phyloP scores from a whole-genome alignment of 1,284 basidiomycete genomes.

The Malassezia restricta region DNA sequence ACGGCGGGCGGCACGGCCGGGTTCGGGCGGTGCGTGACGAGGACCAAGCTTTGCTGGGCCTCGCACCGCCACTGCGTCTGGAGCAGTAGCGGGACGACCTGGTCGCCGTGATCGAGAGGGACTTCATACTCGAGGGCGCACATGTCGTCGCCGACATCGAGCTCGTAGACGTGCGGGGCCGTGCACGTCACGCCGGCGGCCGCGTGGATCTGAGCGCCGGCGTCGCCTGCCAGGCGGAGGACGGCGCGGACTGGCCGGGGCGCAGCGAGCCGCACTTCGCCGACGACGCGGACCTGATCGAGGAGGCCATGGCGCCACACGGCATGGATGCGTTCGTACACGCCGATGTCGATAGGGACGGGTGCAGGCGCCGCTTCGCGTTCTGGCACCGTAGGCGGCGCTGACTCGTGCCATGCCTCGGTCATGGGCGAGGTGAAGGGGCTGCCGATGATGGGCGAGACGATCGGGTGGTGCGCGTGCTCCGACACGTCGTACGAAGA shows the following conservation, averaged over 20 bases:
- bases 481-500: not conserved
- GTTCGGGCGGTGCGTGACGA: constrained; percentile 49
- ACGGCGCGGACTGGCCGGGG: constrained; percentile 44
- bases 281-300: constrained; percentile 49
- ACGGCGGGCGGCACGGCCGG: constrained; percentile 12
- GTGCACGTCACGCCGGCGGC: constrained; percentile 47
- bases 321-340: constrained; percentile 51
- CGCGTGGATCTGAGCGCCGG: constrained; percentile 52
- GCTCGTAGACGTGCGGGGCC: constrained; percentile 48
- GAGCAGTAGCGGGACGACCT: constrained; percentile 48
- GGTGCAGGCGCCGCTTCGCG: not conserved
- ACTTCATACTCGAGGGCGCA: constrained; percentile 52
- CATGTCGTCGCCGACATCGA: constrained; percentile 40
- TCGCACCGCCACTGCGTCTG: constrained; percentile 51
- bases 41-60: constrained; percentile 50
- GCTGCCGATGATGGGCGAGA: not conserved
- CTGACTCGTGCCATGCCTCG: not conserved
- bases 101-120: constrained; percentile 45
- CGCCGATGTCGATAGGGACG: constrained; percentile 32
- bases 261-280: constrained; percentile 18
- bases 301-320: constrained; percentile 47
- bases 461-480: not conserved
- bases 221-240: constrained; percentile 49
- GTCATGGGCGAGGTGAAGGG: not conserved
- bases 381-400: not conserved